These are phyloP conservation scores for Isoetes taiwanensis DNA, from an alignment of 75 land plant genomes.

Conservation along the genomic window DNA sequence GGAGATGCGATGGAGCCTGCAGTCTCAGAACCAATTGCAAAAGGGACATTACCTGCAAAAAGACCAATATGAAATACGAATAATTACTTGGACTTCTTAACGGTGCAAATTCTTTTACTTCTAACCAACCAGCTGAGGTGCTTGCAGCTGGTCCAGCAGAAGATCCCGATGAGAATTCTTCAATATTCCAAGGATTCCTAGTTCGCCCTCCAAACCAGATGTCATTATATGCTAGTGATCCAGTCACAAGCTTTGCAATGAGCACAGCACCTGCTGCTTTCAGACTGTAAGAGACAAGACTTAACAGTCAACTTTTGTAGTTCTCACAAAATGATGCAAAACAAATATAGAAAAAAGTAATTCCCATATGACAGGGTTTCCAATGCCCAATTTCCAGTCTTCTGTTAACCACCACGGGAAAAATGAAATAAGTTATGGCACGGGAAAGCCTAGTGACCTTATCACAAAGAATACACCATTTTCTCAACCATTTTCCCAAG, in stretches of 20 bases:
- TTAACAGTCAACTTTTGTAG: no score
- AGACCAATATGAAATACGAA: background rate
- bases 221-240: constrained; percentile 71
- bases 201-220: constrained; percentile 88
- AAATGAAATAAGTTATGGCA: no score
- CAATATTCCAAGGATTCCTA: constrained; percentile 78
- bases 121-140: constrained; percentile 52
- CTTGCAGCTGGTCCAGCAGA: constrained; percentile 77
- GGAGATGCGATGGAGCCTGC: constrained; percentile 68
- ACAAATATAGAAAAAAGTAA: no score
- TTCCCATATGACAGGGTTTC: no score
- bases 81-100: background rate
- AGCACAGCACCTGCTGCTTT: constrained; percentile 68
- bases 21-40: constrained; percentile 80
- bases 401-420: no score
- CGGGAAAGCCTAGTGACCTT: no score
- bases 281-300: constrained; percentile 20
- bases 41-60: constrained; percentile 50
- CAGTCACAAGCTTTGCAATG: constrained; percentile 59
- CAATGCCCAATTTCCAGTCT: no score
- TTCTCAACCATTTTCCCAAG: no score
- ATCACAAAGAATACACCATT: no score
- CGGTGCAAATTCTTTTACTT: background rate
- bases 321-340: no score
- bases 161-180: constrained; percentile 57